Percentiles rank a stretch among this genome's conserved stretches.
Evolutionary conservation across 2,329 filamentous ascomycete species (phyloP).

Genomic region (Claviceps capensis): DNA sequence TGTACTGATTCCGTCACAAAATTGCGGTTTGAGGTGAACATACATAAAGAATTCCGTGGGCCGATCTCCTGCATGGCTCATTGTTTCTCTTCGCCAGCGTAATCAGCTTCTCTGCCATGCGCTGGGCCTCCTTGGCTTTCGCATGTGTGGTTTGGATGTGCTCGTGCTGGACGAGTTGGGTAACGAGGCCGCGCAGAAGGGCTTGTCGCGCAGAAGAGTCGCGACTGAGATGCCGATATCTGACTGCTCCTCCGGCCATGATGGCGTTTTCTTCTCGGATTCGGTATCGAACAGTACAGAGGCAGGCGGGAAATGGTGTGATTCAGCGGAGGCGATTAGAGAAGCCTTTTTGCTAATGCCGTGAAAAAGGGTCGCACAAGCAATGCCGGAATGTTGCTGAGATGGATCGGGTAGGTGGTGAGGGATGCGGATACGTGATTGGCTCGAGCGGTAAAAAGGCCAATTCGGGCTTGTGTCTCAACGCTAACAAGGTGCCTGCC

Average conservation of each 20-base stretch:
- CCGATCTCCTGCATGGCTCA: slow-evolving; percentile 60
- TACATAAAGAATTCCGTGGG: slow-evolving; percentile 78
- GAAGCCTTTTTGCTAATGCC: background rate
- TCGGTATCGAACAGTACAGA: background rate
- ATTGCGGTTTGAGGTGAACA: slow-evolving; percentile 14
- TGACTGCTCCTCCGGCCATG: slow-evolving; percentile 79
- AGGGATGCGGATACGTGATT: background rate
- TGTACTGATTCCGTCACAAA: background rate
- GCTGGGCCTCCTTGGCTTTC: slow-evolving; percentile 95
- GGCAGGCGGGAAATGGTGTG: background rate
- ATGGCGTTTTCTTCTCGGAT: slow-evolving; percentile 8
- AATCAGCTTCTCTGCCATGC: slow-evolving; percentile 85
- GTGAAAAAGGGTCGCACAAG: background rate
- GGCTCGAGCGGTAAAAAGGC: slow-evolving; percentile 8
- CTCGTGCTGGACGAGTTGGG: slow-evolving; percentile 85
- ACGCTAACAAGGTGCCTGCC: background rate
- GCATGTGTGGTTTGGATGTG: slow-evolving; percentile 88
- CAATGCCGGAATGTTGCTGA: background rate
- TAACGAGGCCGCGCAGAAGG: slow-evolving; percentile 88
- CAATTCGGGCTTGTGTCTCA: slow-evolving; percentile 6
- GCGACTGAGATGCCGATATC: slow-evolving; percentile 81
- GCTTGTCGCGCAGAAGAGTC: slow-evolving; percentile 79
- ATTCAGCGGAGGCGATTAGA: background rate
- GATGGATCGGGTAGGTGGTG: slow-evolving; percentile 4
- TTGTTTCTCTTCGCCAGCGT: slow-evolving; percentile 90